Evolutionary conservation across 192 early-diverging fungal species (phyloP), one percentile per base, ranked within the genome.

Genomic region (Oehlia diaphana): DNA sequence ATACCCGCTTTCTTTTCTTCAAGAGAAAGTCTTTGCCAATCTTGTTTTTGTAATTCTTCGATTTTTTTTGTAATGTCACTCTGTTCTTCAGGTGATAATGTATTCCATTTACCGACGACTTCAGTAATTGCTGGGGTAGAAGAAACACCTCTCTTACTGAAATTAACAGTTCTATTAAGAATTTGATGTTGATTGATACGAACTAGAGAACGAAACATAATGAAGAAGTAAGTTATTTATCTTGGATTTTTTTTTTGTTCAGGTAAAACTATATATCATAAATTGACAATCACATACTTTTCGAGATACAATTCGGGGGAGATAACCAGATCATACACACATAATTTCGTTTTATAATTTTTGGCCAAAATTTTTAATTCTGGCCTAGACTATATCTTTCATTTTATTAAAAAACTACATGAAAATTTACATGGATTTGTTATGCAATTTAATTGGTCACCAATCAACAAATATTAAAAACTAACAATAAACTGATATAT

Each of bases 1-100:
- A 0, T 66, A 95, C 94, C 92, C 81, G 98, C 95, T 82, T 94
- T 92, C 93, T 99, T 99, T 88, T 99, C 91, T 72, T 98, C 97
- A 82, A 94, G 79, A 68, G 96, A 86, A 80, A 99, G 85, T 80
- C 91, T 89, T 88, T 94, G 94, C 98, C 98, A 99, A 90, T 99
- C 96, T 65, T 90, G 93, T 90, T 96, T 96, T 90, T 98, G 95
- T 79, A 87, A 88, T 84, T 94, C 94, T 79, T 89, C 88, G 37
- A 99, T 90, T 58, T 88, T 83, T 81, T 92, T 94, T 75, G 93
- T 85, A 72, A 97, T 91, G 73, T 93, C 91, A 75, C 86, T 87
- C 89, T 97, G 94, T 86, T 97, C 95, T 77, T 88, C 87, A 84
- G 84, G 81, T 83, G 93, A 86, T 83, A 91, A 81, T 83, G 91